These are phyloP conservation scores for Xerocomus spinulosus DNA, from an alignment of 768 basidiomycete species.

Conservation along the genomic window DNA sequence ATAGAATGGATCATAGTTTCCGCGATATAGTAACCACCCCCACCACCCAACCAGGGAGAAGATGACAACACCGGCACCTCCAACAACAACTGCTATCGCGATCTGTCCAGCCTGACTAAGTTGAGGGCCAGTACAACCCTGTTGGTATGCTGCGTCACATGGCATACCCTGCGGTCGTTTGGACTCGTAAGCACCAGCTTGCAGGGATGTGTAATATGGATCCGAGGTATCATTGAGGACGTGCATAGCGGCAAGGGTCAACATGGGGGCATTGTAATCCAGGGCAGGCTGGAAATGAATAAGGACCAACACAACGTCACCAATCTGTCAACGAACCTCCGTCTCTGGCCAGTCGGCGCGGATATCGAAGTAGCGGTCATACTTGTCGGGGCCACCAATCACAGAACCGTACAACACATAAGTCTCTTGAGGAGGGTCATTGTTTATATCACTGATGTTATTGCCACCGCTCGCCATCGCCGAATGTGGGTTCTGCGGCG, in stretches of 20 bases:
- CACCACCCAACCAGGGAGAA: slow-evolving; percentile 39
- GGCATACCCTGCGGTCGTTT: slow-evolving; percentile 64
- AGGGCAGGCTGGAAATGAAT: slow-evolving; percentile 53
- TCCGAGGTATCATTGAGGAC: slow-evolving; percentile 63
- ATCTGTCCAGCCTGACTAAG: slow-evolving; percentile 62
- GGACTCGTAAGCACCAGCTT: slow-evolving; percentile 61
- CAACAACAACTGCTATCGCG: slow-evolving; percentile 64
- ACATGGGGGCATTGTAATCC: slow-evolving; percentile 86
- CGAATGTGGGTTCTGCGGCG: slow-evolving; percentile 86
- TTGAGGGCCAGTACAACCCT: slow-evolving; percentile 46
- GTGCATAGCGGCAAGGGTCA: slow-evolving; percentile 80
- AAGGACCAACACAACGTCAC: slow-evolving; percentile 4
- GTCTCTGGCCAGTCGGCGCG: slow-evolving; percentile 87
- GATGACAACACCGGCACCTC: slow-evolving; percentile 57
- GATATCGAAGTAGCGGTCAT: slow-evolving; percentile 78
- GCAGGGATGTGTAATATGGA: slow-evolving; percentile 72
- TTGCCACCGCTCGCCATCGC: slow-evolving; percentile 83
- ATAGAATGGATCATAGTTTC: slow-evolving; percentile 20
- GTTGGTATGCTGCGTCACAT: slow-evolving; percentile 67
- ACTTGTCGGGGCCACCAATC: slow-evolving; percentile 78
- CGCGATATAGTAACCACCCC: slow-evolving; percentile 29
- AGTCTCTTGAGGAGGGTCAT: slow-evolving; percentile 63
- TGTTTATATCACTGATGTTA: slow-evolving; percentile 65
- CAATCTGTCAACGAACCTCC: slow-evolving; percentile 47
- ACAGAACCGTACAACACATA: slow-evolving; percentile 84